These are phyloP conservation scores for Aspergillus affinis DNA, from an alignment of 495 filamentous ascomycete genomes.

Conservation along the genomic window DNA sequence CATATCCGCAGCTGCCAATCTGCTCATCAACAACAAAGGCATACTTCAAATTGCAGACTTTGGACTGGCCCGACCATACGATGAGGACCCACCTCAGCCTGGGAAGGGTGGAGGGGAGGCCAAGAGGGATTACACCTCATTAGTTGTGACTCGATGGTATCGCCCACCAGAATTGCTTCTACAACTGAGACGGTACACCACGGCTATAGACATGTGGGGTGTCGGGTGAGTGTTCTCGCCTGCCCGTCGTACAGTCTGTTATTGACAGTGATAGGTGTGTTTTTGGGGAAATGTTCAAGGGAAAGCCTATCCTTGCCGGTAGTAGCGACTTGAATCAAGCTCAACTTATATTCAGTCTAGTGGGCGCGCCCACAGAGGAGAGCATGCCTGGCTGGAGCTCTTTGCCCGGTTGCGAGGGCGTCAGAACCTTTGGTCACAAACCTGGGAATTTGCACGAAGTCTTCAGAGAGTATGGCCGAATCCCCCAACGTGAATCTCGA, in stretches of 20 bases:
- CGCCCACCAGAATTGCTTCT: conserved; percentile 90
- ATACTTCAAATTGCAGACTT: conserved; percentile 98
- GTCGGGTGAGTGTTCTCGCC: conserved; percentile 66
- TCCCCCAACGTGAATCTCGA: background rate
- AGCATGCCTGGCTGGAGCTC: conserved; percentile 90
- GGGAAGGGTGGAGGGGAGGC: conserved; percentile 84
- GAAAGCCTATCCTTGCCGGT: conserved; percentile 89
- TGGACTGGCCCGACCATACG: conserved; percentile 89
- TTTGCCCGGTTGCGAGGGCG: conserved; percentile 76
- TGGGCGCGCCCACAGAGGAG: conserved; percentile 85
- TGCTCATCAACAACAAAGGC: conserved; percentile 92
- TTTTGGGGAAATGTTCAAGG: conserved; percentile 96
- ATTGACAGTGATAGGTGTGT: conserved; percentile 65
- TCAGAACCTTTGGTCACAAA: conserved; percentile 63
- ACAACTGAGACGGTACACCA: conserved; percentile 82
- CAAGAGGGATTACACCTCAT: conserved; percentile 83
- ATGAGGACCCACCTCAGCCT: conserved; percentile 75
- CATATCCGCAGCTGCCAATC: conserved; percentile 70
- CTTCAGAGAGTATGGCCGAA: conserved; percentile 63
- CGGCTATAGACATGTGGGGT: conserved; percentile 97
- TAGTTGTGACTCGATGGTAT: conserved; percentile 98
- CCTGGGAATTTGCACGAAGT: conserved; percentile 64
- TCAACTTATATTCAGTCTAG: conserved; percentile 88
- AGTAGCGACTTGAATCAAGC: conserved; percentile 87
- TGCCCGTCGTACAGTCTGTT: conserved; percentile 1